These are phyloP conservation scores for Coprinopsis marcescibilis DNA, from an alignment of 768 basidiomycete genomes.

Conservation along the genomic window DNA sequence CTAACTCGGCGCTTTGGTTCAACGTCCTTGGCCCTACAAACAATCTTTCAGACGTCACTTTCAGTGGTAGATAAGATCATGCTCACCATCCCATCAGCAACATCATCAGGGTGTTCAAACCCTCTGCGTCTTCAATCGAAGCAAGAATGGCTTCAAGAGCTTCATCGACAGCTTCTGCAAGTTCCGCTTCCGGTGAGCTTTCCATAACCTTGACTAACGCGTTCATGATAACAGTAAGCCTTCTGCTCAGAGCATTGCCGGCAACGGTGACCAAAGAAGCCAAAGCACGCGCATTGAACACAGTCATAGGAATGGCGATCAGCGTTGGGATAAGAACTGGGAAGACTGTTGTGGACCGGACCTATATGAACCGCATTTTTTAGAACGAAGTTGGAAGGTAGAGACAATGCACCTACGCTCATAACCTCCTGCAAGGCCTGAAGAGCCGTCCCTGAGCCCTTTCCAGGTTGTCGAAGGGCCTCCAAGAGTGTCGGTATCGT, in stretches of 20 bases:
- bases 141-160: slow-evolving; percentile 69
- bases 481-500: slow-evolving; percentile 94
- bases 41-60: not conserved
- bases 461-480: slow-evolving; percentile 89
- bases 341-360: slow-evolving; percentile 93
- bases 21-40: slow-evolving; percentile 72
- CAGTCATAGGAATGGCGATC: slow-evolving; percentile 84
- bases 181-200: slow-evolving; percentile 61
- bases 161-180: slow-evolving; percentile 64
- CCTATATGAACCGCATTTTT: slow-evolving; percentile 37
- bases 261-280: slow-evolving; percentile 91
- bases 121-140: slow-evolving; percentile 82
- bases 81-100: slow-evolving; percentile 82
- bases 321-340: slow-evolving; percentile 94
- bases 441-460: slow-evolving; percentile 90
- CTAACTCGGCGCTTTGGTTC: slow-evolving; percentile 66
- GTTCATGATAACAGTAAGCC: slow-evolving; percentile 71
- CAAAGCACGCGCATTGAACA: slow-evolving; percentile 91
- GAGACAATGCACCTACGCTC: slow-evolving; percentile 50
- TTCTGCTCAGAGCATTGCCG: slow-evolving; percentile 80
- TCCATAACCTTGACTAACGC: slow-evolving; percentile 79
- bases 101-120: slow-evolving; percentile 86
- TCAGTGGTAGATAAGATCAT: not conserved
- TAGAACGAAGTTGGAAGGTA: not conserved
- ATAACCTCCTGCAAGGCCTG: slow-evolving; percentile 93